Evolutionary conservation across 176 grass and related monocot genomes (phyloP), one percentile per base, ranked within the genome.

Genomic region (Eragrostis curvula): DNA sequence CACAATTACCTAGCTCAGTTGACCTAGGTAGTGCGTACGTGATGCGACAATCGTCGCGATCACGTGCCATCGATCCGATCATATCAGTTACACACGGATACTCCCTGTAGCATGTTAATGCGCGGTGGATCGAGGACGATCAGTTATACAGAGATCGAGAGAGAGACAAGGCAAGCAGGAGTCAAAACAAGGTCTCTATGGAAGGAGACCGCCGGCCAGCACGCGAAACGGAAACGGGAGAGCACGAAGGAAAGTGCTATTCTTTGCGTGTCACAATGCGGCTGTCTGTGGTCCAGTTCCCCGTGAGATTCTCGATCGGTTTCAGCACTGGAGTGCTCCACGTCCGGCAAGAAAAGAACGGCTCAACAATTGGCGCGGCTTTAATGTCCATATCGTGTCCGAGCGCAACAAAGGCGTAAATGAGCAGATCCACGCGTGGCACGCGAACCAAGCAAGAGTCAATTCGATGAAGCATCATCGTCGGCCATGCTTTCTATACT

Each of bases 1-100:
- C 59, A 14, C 17, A 66, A 10, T 79, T 66, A 79, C 62, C 29
- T 13, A 15, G 52, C 15, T 18, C 49, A 29, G 82, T 59, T 66
- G 21, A 49, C 68, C 81, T 70, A 24, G 15, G 72, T 41, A 6
- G 32, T 9, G 69, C 23, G 56, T 44, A 18, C 65, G 24, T 36
- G 73, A 46, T 23, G 59, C 79, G 81, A 74, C 75, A 68, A 42
- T 48, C 81, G 86, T 84, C 74, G 18, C 42, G 12, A 69, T 68
- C 81, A 80, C 69, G 71, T 51, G 86, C 60, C 14, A 32, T 16
- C 8, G 24, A 52, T 66, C 46, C 47, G 12, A 16, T 44, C 55
- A 78, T 14, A n/a, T n/a, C 4, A 28, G 11, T 75, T 29, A 30
- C 7, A n/a, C 28, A 4, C 7, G 21, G 7, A 20, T n/a, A n/a